Evolutionary conservation across 345 rosid genomes (phyloP), one percentile per base, ranked within the genome.

Genomic region (Cardiospermum halicacabum): DNA sequence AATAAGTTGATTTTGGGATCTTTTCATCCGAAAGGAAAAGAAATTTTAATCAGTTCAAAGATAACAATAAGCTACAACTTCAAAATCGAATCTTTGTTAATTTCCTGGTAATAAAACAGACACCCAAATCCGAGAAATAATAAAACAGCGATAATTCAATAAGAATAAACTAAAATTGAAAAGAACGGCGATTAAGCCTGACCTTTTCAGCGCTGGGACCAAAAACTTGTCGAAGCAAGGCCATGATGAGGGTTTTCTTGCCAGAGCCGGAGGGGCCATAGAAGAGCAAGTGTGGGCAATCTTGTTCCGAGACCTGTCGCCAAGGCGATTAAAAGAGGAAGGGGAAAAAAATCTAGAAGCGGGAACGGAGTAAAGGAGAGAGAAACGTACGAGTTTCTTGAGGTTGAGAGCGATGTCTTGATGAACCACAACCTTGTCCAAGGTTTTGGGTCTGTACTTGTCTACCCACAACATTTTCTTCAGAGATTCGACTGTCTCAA

Each of bases 221-320:
- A 49, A 84, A 87, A 15, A 94, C 81, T 77, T 93, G 92, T 50
- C 89, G 84, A 60, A 90, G 84, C 57, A 94, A 84, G 19, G 93
- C 96, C 89, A 87, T 87, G 73, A 94, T 82, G 78, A 94, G 96
- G 89, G 97, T 94, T 91, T 94, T 94, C 86, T 94, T 94, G 79
- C 99, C 99, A 25, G 93, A 85, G 22, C 99, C 99, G 58, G 95
- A 79, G 4, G 97, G 96, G 4, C 99, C 99, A 77, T 89, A 91
- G 86, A 94, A 91, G 62, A 94, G 96, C 78, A 94, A 78, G 71
- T 94, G 99, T 3, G 96, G 99, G 56, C 96, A 94, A 69, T 94
- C 97, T 64, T 94, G 99, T 72, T 94, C 96, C 8, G 85, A 45
- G 2, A 94, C 99, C 98, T 93, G 59, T 51, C 25, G 30, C 19